These are phyloP conservation scores for Incumbomyces lentus DNA, from an alignment of 2,329 filamentous ascomycete species.

Conservation along the genomic window DNA sequence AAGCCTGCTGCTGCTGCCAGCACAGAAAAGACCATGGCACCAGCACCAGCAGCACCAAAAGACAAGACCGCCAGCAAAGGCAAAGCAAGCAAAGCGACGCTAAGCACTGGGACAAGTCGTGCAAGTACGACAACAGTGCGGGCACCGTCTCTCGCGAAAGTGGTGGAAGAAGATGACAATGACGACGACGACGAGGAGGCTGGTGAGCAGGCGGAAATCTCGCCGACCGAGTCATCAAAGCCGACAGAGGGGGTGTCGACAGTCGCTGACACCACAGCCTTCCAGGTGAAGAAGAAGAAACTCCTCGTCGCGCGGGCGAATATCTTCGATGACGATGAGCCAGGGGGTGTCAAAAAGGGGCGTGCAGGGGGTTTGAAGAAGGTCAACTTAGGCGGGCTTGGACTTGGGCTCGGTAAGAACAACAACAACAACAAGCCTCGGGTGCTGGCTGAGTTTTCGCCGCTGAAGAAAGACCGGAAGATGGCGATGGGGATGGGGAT, in stretches of 20 bases:
- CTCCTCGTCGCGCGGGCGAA: conserved; percentile 51
- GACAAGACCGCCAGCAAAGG: conserved; percentile 3
- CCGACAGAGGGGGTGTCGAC: conserved; percentile 10
- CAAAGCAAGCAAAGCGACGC: conserved; percentile 25
- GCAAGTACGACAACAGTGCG: conserved; percentile 11
- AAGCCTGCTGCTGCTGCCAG: background rate
- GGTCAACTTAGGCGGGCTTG: conserved; percentile 19
- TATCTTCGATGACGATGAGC: conserved; percentile 61
- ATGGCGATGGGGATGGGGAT: no score
- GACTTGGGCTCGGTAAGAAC: conserved; percentile 7
- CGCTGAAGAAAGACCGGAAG: conserved; percentile 59
- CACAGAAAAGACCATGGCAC: background rate
- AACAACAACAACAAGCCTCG: conserved; percentile 15
- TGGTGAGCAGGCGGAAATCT: conserved; percentile 6
- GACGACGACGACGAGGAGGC: conserved; percentile 11
- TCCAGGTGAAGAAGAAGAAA: conserved; percentile 57
- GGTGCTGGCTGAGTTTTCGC: conserved; percentile 53
- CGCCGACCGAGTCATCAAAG: background rate
- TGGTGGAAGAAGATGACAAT: conserved; percentile 22
- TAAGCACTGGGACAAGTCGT: conserved; percentile 31
- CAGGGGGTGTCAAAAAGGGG: conserved; percentile 24
- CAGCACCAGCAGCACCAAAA: conserved; percentile 1
- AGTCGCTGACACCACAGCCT: conserved; percentile 14
- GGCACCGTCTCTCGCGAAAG: conserved; percentile 19
- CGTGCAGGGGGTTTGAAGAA: conserved; percentile 9